These are phyloP conservation scores for Elsinoe perseae DNA, from an alignment of 2,329 filamentous ascomycete genomes.

Conservation along the genomic window DNA sequence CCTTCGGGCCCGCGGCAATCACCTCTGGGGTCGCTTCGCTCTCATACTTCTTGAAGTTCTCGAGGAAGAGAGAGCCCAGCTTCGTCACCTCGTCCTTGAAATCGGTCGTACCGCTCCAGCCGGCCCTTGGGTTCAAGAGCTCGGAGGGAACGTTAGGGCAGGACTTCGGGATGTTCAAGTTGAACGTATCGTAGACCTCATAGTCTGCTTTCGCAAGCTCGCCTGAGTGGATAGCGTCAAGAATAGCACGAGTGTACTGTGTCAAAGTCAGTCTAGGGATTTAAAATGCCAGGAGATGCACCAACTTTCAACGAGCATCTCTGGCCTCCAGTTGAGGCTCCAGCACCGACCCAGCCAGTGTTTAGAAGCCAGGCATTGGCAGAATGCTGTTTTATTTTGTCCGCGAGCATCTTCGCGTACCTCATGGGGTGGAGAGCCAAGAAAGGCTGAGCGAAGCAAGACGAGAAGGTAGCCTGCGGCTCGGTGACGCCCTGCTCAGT, in stretches of 20 bases:
- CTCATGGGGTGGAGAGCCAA: constrained; percentile 97
- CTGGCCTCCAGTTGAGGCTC: constrained; percentile 84
- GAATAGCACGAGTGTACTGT: constrained; percentile 96
- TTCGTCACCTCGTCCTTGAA: constrained; percentile 87
- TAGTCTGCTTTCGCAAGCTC: constrained; percentile 89
- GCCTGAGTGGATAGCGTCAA: constrained; percentile 95
- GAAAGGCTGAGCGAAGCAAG: constrained; percentile 99
- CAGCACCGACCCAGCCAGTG: constrained; percentile 94
- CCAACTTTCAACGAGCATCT: constrained; percentile 77
- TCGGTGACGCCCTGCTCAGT: constrained; percentile 96
- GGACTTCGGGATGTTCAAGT: constrained; percentile 86
- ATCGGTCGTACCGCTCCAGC: constrained; percentile 76
- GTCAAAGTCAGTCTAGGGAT: background rate
- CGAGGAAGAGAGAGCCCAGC: constrained; percentile 79
- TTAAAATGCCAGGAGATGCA: background rate
- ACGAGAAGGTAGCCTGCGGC: constrained; percentile 97
- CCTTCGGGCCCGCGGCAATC: constrained; percentile 26
- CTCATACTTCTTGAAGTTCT: constrained; percentile 96
- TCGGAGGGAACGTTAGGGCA: constrained; percentile 85
- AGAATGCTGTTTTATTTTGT: constrained; percentile 93
- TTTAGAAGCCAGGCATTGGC: constrained; percentile 98
- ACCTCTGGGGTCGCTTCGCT: constrained; percentile 56
- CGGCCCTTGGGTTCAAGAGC: constrained; percentile 87
- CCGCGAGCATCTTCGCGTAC: constrained; percentile 95
- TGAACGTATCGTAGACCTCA: constrained; percentile 94